These are phyloP conservation scores for Aspergillus tanneri DNA, from an alignment of 2,329 filamentous ascomycete species.

Conservation along the genomic window DNA sequence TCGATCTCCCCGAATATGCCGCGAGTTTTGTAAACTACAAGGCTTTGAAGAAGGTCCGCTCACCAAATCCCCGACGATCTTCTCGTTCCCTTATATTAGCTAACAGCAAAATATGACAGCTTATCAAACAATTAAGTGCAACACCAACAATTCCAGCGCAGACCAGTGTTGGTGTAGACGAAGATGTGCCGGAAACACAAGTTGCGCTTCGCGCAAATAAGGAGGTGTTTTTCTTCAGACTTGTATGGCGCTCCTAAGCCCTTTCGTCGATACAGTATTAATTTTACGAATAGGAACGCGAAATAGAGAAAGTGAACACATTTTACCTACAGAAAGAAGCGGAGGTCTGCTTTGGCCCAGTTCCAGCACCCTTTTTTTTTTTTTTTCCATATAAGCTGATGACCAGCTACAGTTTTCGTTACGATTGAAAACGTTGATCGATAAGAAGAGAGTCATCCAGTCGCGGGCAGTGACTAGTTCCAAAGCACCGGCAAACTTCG, in stretches of 20 bases:
- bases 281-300: slow-evolving; percentile 70
- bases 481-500: slow-evolving; percentile 87
- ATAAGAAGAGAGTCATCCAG: slow-evolving; percentile 91
- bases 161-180: slow-evolving; percentile 52
- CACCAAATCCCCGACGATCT: not conserved
- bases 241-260: slow-evolving; percentile 60
- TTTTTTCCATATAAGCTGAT: slow-evolving; percentile 4
- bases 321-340: slow-evolving; percentile 98
- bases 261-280: slow-evolving; percentile 3
- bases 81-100: not conserved
- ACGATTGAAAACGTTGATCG: slow-evolving; percentile 83
- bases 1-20: slow-evolving; percentile 98
- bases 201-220: slow-evolving; percentile 92
- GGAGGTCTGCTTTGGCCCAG: slow-evolving; percentile 63
- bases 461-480: slow-evolving; percentile 73
- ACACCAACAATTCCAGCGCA: slow-evolving; percentile 81
- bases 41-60: slow-evolving; percentile 85
- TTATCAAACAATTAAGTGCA: slow-evolving; percentile 96
- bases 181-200: slow-evolving; percentile 68
- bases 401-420: slow-evolving; percentile 71
- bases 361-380: not conserved
- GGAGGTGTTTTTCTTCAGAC: slow-evolving; percentile 96
- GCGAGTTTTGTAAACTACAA: slow-evolving; percentile 99
- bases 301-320: slow-evolving; percentile 96
- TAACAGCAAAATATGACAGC: slow-evolving; percentile 55